phyloP scores from a whole-genome alignment of 2,329 filamentous ascomycete species.

The Beauveria caledonica region DNA sequence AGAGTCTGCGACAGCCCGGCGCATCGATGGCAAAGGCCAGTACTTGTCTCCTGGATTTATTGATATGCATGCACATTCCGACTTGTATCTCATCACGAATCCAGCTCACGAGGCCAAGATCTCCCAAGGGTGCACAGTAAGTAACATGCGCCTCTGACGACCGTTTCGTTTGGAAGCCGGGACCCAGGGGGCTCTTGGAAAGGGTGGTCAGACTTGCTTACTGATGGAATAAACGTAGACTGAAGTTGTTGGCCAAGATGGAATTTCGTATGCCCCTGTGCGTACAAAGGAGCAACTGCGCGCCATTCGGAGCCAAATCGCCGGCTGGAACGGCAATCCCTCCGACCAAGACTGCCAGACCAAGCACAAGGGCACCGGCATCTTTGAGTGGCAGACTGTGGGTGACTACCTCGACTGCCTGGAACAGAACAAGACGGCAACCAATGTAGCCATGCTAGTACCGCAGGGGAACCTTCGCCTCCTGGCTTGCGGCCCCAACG shows the following conservation, averaged over 20 bases:
- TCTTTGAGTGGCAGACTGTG: constrained; percentile 18
- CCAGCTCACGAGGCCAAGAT: constrained; percentile 19
- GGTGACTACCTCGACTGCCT: constrained; percentile 19
- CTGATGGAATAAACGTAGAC: constrained; percentile 11
- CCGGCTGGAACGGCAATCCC: constrained; percentile 20
- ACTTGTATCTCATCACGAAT: constrained; percentile 18
- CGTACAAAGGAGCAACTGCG: constrained; percentile 14
- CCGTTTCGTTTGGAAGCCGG: not conserved
- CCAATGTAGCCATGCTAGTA: constrained; percentile 19
- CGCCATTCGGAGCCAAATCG: constrained; percentile 18
- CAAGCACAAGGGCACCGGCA: constrained; percentile 11
- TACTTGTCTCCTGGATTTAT: constrained; percentile 19
- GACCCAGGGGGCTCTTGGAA: not conserved
- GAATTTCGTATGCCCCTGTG: constrained; percentile 18
- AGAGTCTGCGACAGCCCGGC: constrained; percentile 10
- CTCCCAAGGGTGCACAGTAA: constrained; percentile 19
- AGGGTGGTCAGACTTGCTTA: not conserved
- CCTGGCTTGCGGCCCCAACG: constrained; percentile 18
- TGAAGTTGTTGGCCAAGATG: constrained; percentile 19
- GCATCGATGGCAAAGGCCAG: constrained; percentile 15
- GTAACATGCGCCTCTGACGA: not conserved
- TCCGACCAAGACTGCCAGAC: constrained; percentile 17
- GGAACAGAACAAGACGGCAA: constrained; percentile 17
- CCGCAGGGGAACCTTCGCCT: constrained; percentile 19
- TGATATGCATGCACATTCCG: constrained; percentile 20